phyloP scores from a whole-genome alignment of 2,329 filamentous ascomycete species.

The Pyrenochaeta sp. region DNA sequence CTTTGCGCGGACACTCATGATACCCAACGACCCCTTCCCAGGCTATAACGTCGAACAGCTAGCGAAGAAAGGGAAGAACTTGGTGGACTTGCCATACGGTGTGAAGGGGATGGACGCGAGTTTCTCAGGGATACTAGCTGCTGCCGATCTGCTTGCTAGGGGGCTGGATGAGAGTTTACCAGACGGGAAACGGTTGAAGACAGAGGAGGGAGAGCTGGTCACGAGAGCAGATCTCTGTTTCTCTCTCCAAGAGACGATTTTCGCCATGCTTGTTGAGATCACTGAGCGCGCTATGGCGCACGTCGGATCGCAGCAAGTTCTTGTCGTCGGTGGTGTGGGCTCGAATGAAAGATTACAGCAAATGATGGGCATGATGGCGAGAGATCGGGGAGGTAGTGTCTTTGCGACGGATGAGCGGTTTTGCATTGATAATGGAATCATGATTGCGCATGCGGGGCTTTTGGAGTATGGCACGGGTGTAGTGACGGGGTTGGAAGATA shows the following conservation, averaged over 20 bases:
- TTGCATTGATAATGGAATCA: slow-evolving; percentile 99
- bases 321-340: slow-evolving; percentile 95
- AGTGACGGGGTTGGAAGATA: slow-evolving; percentile 77
- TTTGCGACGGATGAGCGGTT: slow-evolving; percentile 97
- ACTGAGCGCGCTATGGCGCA: slow-evolving; percentile 99
- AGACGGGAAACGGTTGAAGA: slow-evolving; percentile 52
- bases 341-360: slow-evolving; percentile 94
- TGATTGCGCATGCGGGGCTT: slow-evolving; percentile 97
- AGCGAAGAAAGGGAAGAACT: slow-evolving; percentile 73
- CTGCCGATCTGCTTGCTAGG: slow-evolving; percentile 80
- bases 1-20: slow-evolving; percentile 88
- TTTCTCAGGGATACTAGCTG: slow-evolving; percentile 89
- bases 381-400: slow-evolving; percentile 85
- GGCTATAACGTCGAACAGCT: slow-evolving; percentile 98
- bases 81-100: slow-evolving; percentile 91
- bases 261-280: slow-evolving; percentile 97
- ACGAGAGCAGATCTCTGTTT: slow-evolving; percentile 91
- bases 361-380: slow-evolving; percentile 98
- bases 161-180: slow-evolving; percentile 60
- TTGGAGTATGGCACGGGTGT: slow-evolving; percentile 85
- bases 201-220: slow-evolving; percentile 64
- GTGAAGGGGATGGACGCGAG: slow-evolving; percentile 99
- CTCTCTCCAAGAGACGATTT: slow-evolving; percentile 93
- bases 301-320: slow-evolving; percentile 86
- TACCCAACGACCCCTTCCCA: slow-evolving; percentile 94